phyloP scores from a whole-genome alignment of 108 stramenopile species.

The Nitzschia sp. region DNA sequence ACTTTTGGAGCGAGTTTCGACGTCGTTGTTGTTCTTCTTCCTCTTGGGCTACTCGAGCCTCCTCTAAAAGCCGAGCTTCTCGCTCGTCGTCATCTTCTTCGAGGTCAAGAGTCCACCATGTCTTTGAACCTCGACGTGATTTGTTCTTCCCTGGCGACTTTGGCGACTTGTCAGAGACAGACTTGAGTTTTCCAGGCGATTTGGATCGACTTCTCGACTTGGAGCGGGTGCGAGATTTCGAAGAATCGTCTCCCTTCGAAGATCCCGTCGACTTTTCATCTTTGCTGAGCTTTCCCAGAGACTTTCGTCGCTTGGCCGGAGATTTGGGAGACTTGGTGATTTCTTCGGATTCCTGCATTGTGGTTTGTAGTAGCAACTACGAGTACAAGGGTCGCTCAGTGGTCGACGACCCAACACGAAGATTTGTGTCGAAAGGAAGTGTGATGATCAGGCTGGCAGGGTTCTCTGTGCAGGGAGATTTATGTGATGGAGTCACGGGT shows the following conservation, averaged over 20 bases:
- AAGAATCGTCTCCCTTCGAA: neutral
- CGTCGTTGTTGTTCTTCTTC: neutral
- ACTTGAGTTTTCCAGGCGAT: conserved; percentile 8
- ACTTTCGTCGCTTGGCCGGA: neutral
- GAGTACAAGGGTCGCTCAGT: too few relatives aligned
- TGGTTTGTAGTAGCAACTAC: neutral
- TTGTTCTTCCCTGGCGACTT: conserved; percentile 3
- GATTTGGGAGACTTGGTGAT: neutral
- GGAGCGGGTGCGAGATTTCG: conserved; percentile 1
- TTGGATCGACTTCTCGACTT: conserved; percentile 1
- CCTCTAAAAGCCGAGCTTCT: neutral
- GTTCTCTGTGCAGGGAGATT: too few relatives aligned
- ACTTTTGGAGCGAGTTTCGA: neutral
- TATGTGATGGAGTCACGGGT: too few relatives aligned
- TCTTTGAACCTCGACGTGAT: conserved; percentile 3
- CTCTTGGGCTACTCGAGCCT: neutral
- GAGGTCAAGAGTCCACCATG: conserved; percentile 11
- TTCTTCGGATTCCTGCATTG: neutral
- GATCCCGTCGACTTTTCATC: neutral
- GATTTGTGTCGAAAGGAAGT: too few relatives aligned
- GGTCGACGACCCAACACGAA: too few relatives aligned
- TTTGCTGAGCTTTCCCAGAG: conserved; percentile 1
- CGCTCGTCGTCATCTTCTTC: conserved; percentile 3
- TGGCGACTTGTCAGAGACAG: conserved; percentile 2
- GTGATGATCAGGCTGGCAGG: too few relatives aligned